Base-by-base conservation (phyloP, 176 grass and related monocot species). In the Hyparrhenia diplandra region DNA sequence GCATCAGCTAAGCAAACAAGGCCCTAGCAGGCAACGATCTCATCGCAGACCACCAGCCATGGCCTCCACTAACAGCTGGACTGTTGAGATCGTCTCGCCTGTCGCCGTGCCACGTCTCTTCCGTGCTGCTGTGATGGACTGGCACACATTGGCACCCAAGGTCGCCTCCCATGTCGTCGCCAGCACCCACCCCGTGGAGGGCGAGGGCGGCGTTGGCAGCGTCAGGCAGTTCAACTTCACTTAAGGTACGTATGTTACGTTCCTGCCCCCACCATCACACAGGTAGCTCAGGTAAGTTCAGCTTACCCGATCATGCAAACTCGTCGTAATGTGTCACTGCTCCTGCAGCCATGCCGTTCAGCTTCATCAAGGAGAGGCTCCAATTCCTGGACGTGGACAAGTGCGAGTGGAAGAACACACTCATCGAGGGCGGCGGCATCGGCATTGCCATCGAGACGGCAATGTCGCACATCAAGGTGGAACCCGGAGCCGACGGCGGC, bases 211-310 rank as follows among this genome's bases (percentile, higher is more conserved):
- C 18, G 76, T 84, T 4, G 87, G 94, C 24, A 87, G 85, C 61
- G 24, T 97, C n/a, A 97, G 91, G 55, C 89, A 94, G 74, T 89
- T 97, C 85, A 91, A 97, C 77, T 97, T 97, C 84, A 87, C 84
- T 21, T 69, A 85, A 54, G 79, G n/a, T n/a, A n/a, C n/a, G 91
- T 97, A 16, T 4, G 42, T 35, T 4, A 35, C 37, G 5, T 39
- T 39, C 37, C 37, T 39, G 37, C n/a, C 37, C 37, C 37, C 8
- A 39, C 37, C 37, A 39, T 13, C 42, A 45, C 13, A 13, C 12
- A 43, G 41, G 8, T 43, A 43, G n/a, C 23, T 2, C 6, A 39
- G 37, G 8, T 39, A 39, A 39, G 37, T 39, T 39, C 37, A 39
- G 1, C 37, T 39, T 39, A 0, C 7, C 37, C 8, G 37, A 39